phyloP scores from a whole-genome alignment of 176 grass and related monocot genomes.

The Areca catechu region DNA sequence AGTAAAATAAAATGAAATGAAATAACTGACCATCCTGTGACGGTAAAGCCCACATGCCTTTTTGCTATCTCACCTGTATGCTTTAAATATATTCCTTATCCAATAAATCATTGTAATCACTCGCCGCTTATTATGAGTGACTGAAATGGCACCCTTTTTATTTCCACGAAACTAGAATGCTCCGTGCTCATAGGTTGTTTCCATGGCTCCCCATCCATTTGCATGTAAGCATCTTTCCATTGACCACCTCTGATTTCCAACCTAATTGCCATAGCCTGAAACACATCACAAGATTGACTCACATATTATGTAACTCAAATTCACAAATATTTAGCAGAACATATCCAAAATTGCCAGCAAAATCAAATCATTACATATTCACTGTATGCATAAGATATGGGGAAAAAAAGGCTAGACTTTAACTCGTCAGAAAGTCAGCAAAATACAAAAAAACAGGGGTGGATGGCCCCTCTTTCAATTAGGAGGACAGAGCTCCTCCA shows the following conservation, averaged over 20 bases:
- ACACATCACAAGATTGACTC: constrained; percentile 14
- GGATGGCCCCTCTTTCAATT: too few species aligned
- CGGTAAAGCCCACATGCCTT: too few species aligned
- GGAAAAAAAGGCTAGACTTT: too few species aligned
- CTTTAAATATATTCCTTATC: constrained; percentile 1
- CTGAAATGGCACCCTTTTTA: constrained; percentile 72
- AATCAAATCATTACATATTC: too few species aligned
- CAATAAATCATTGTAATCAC: neutral
- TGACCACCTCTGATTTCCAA: constrained; percentile 88
- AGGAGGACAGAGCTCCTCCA: too few species aligned
- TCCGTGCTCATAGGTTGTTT: constrained; percentile 65
- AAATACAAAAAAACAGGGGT: too few species aligned
- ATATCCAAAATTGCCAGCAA: neutral
- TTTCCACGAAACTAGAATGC: constrained; percentile 85
- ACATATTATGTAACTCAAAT: neutral
- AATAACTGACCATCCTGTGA: too few species aligned
- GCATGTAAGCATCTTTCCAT: constrained; percentile 82
- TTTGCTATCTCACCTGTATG: neutral
- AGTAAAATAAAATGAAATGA: too few species aligned
- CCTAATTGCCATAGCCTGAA: constrained; percentile 76
- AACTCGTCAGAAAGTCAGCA: too few species aligned
- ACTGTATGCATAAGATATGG: too few species aligned
- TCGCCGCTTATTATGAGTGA: constrained; percentile 65
- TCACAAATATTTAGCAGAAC: neutral
- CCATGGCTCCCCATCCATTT: constrained; percentile 99